phyloP scores from a whole-genome alignment of 208 protist species.

The Acanthamoeba triangularis region DNA sequence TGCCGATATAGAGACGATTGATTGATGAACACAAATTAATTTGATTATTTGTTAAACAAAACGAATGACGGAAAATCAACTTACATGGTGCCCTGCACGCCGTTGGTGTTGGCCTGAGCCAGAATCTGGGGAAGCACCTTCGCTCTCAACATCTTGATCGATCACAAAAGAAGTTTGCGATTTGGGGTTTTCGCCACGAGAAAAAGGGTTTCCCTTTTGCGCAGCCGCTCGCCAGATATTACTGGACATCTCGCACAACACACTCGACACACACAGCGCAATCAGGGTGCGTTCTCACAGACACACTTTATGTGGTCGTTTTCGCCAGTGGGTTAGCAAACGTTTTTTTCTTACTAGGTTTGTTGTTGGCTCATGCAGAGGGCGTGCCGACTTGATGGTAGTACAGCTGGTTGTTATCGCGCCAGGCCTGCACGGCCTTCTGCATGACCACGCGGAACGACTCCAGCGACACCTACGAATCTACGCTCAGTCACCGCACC shows the following conservation, averaged over 20 bases:
- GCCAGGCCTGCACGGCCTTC: slow-evolving; percentile 25
- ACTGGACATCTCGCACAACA: too few species aligned
- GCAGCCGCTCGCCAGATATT: too few species aligned
- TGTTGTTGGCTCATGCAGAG: too few species aligned
- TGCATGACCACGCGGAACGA: not conserved
- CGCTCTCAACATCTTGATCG: slow-evolving; percentile 37
- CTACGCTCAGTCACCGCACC: not conserved
- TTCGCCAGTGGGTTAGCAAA: too few species aligned
- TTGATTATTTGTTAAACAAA: not conserved
- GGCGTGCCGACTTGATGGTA: too few species aligned
- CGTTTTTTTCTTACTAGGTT: too few species aligned
- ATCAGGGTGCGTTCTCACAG: too few species aligned
- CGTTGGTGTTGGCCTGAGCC: slow-evolving; percentile 67
- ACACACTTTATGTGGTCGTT: too few species aligned
- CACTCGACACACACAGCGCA: too few species aligned
- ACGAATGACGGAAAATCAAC: not conserved
- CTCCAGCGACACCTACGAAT: not conserved
- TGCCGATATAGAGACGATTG: not conserved
- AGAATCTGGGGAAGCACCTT: slow-evolving; percentile 63
- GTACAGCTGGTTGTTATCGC: slow-evolving; percentile 26
- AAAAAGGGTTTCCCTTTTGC: not conserved
- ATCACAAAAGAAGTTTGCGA: not conserved
- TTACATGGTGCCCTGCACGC: slow-evolving; percentile 63
- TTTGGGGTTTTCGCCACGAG: not conserved
- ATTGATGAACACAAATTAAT: not conserved